Percentiles rank a stretch among this genome's conserved stretches.
Conservation (phyloP, 2,329 filamentous ascomycete genomes). For the Beauveria bassiana region DNA sequence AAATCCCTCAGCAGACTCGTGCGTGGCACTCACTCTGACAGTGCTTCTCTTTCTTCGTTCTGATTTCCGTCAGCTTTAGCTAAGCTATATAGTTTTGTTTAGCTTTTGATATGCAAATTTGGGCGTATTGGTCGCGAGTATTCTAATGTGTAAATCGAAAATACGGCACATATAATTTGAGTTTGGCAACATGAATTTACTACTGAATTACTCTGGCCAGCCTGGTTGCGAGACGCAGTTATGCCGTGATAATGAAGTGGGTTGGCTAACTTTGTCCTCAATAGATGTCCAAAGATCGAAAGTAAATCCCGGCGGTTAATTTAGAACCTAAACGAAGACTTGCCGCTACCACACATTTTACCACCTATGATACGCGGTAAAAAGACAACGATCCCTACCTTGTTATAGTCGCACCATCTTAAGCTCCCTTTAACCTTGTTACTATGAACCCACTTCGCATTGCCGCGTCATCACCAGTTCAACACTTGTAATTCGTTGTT, state of each 20-base stretch:
- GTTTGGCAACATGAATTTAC: too few species aligned
- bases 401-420: background rate
- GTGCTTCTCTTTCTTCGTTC: too few species aligned
- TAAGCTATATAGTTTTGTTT: too few species aligned
- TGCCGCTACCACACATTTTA: too few species aligned
- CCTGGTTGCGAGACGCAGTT: too few species aligned
- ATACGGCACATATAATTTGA: too few species aligned
- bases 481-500: too few species aligned
- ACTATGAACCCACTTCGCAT: background rate
- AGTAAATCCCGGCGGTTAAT: background rate
- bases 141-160: too few species aligned
- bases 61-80: too few species aligned
- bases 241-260: background rate
- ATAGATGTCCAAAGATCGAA: background rate
- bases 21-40: background rate
- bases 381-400: background rate
- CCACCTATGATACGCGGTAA: background rate
- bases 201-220: too few species aligned
- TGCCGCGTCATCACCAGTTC: background rate
- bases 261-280: background rate
- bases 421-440: background rate
- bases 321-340: background rate
- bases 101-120: too few species aligned
- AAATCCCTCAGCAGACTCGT: background rate
- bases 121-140: too few species aligned